phyloP scores from a whole-genome alignment of 2,329 filamentous ascomycete species.

The Cladophialophora exuberans region DNA sequence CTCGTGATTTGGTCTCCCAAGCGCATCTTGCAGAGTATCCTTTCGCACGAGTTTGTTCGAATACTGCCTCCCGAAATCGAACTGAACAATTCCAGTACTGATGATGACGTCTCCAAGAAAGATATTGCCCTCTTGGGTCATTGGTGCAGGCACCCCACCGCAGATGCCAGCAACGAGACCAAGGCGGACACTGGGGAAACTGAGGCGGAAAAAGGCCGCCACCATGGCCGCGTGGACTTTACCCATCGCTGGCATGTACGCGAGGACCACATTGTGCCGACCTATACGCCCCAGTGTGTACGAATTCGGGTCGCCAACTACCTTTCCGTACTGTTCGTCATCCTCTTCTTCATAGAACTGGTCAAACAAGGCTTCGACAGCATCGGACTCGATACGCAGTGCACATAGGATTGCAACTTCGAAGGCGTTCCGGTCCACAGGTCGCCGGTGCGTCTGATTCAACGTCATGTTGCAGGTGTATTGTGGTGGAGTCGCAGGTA shows the following conservation, averaged over 20 bases:
- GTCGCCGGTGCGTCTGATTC: no score
- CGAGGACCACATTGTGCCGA: constrained; percentile 38
- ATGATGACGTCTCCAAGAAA: constrained; percentile 18
- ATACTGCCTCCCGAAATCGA: constrained; percentile 37
- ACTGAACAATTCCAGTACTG: constrained; percentile 35
- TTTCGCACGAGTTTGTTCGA: constrained; percentile 32
- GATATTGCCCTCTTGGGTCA: constrained; percentile 19
- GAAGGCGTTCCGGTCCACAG: neutral
- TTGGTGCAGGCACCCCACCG: constrained; percentile 41
- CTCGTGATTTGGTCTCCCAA: constrained; percentile 30
- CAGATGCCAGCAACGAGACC: constrained; percentile 47
- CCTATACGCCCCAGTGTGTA: constrained; percentile 38
- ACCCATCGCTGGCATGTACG: constrained; percentile 37
- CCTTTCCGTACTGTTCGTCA: neutral
- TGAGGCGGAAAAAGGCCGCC: constrained; percentile 37
- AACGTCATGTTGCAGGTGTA: no score
- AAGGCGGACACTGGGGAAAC: constrained; percentile 41
- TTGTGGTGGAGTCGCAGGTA: no score
- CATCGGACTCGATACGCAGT: neutral
- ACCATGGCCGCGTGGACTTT: constrained; percentile 33
- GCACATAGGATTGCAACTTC: neutral
- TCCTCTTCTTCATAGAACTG: neutral
- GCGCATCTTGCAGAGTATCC: constrained; percentile 29
- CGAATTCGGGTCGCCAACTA: neutral
- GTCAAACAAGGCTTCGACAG: neutral